Evolutionary conservation across 148 eudicot species (phyloP).

Genomic region (Silene conica): DNA sequence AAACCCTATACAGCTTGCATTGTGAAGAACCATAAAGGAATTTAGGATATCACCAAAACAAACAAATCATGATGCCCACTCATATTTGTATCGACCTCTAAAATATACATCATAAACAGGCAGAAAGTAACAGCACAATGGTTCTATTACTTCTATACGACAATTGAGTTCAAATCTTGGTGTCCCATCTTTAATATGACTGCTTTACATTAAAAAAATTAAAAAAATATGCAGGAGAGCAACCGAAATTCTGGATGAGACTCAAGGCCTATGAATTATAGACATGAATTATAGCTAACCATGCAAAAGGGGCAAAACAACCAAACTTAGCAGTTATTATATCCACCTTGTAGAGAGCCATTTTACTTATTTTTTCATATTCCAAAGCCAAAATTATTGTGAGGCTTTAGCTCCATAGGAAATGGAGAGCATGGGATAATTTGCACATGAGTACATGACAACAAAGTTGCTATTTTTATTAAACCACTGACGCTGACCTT

Average conservation of each 20-base stretch:
- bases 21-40: neutral
- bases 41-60: neutral
- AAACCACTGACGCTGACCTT: constrained; percentile 41
- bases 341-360: neutral
- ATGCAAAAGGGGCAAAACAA: neutral
- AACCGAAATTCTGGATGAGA: neutral
- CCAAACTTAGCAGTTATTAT: neutral
- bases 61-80: neutral
- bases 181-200: neutral
- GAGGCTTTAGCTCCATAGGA: neutral
- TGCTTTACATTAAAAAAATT: neutral
- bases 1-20: neutral
- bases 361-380: neutral
- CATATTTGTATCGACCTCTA: neutral
- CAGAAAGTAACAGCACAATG: neutral
- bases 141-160: neutral
- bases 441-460: neutral
- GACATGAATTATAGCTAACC: neutral
- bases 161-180: neutral
- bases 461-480: neutral
- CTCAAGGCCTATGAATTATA: neutral
- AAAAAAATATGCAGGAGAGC: neutral
- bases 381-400: neutral
- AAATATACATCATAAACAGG: neutral
- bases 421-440: neutral